These are phyloP conservation scores for Fusarium sp. DNA, from an alignment of 2,329 filamentous ascomycete species.

Conservation along the genomic window DNA sequence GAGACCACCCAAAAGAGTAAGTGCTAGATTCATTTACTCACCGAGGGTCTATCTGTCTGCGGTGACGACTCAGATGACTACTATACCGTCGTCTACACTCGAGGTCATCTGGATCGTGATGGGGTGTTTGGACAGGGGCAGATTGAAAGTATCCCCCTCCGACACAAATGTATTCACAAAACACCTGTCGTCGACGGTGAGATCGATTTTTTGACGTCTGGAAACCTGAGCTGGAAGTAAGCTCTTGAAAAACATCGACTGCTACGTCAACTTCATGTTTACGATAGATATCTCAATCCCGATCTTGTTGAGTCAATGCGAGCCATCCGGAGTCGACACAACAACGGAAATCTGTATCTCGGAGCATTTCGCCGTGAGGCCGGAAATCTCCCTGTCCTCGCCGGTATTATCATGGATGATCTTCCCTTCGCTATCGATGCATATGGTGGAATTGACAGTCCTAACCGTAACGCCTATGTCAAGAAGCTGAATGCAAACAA, in stretches of 20 bases:
- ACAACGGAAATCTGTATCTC: background rate
- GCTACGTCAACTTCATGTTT: conserved; percentile 2
- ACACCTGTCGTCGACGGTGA: background rate
- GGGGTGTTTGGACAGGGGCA: background rate
- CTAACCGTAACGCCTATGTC: background rate
- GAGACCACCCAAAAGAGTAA: background rate
- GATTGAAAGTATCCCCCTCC: background rate
- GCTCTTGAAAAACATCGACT: background rate
- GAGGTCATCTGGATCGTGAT: background rate
- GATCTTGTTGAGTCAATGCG: background rate
- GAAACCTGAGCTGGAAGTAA: background rate
- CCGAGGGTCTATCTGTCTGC: background rate
- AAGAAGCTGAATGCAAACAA: background rate
- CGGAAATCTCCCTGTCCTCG: background rate
- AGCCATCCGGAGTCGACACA: background rate
- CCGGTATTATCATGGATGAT: background rate
- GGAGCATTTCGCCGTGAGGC: background rate
- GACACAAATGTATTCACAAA: conserved; percentile 9
- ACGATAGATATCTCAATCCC: background rate
- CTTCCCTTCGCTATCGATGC: background rate
- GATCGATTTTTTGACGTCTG: background rate
- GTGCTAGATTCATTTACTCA: conserved; percentile 7
- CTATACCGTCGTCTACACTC: conserved; percentile 18
- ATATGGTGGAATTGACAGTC: background rate
- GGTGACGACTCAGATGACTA: background rate